phyloP scores from a whole-genome alignment of 1,284 basidiomycete species.

The Sanghuangporus weigelae region DNA sequence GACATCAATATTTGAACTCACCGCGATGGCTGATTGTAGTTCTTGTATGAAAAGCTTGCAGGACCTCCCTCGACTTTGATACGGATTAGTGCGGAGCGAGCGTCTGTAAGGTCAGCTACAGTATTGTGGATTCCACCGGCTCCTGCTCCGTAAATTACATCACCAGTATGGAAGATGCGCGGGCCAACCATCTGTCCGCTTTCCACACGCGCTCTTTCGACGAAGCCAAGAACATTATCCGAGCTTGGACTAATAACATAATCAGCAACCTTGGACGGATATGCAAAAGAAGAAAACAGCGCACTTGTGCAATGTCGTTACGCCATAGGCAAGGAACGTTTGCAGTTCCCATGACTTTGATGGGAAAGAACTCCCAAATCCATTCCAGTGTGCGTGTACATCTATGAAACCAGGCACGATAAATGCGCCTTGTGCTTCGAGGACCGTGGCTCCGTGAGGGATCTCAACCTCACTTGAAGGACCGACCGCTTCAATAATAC shows the following conservation, averaged over 20 bases:
- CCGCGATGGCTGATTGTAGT: constrained; percentile 66
- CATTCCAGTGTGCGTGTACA: constrained; percentile 68
- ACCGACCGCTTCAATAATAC: constrained; percentile 50
- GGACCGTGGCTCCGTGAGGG: constrained; percentile 41
- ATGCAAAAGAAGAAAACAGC: constrained; percentile 19
- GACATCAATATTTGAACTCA: constrained; percentile 24
- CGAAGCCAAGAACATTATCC: constrained; percentile 52
- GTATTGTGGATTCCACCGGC: constrained; percentile 50
- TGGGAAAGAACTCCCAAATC: constrained; percentile 46
- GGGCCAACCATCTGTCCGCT: constrained; percentile 62
- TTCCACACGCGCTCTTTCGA: constrained; percentile 61
- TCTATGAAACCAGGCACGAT: constrained; percentile 70
- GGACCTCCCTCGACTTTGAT: constrained; percentile 69
- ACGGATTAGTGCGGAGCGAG: constrained; percentile 54
- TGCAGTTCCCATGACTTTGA: constrained; percentile 68
- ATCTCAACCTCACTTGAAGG: constrained; percentile 33
- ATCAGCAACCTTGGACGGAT: background rate
- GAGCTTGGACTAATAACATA: constrained; percentile 48
- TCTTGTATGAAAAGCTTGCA: constrained; percentile 68
- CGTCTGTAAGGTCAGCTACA: constrained; percentile 55
- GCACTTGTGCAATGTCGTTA: constrained; percentile 73
- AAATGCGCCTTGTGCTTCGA: constrained; percentile 58
- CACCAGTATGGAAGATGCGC: constrained; percentile 64
- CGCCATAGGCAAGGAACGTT: constrained; percentile 71
- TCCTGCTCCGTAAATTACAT: constrained; percentile 60